These are phyloP conservation scores for Pseudozyma sp. DNA, from an alignment of 1,284 basidiomycete species.

Conservation along the genomic window DNA sequence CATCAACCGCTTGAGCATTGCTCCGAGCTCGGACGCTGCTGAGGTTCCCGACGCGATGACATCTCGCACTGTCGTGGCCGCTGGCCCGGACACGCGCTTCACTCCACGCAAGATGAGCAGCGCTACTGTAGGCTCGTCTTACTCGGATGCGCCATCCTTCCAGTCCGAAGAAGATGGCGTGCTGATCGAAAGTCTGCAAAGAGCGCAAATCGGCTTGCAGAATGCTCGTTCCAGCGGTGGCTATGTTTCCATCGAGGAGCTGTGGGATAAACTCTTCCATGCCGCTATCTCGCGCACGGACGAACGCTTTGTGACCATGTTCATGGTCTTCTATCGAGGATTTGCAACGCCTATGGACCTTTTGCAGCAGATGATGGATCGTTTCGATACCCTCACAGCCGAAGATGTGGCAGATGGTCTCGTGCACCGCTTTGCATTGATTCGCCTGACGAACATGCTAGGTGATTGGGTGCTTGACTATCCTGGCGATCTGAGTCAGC, in stretches of 20 bases:
- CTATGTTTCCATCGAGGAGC: slow-evolving; percentile 61
- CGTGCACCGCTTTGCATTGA: slow-evolving; percentile 60
- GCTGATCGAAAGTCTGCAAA: slow-evolving; percentile 46
- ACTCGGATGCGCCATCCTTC: slow-evolving; percentile 33
- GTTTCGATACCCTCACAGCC: slow-evolving; percentile 54
- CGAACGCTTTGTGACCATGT: slow-evolving; percentile 57
- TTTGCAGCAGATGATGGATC: slow-evolving; percentile 50
- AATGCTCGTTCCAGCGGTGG: slow-evolving; percentile 55
- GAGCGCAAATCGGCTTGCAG: slow-evolving; percentile 55
- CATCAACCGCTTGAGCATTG: not conserved
- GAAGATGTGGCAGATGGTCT: slow-evolving; percentile 49
- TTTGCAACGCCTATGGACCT: slow-evolving; percentile 61
- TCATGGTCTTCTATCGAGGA: slow-evolving; percentile 64
- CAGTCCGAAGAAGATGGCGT: slow-evolving; percentile 47
- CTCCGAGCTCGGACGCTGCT: not conserved
- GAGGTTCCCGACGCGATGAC: not conserved
- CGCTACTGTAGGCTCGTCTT: slow-evolving; percentile 41
- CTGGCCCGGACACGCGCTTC: slow-evolving; percentile 6
- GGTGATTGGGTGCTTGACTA: slow-evolving; percentile 65
- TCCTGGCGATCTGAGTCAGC: slow-evolving; percentile 60
- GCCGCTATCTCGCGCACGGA: slow-evolving; percentile 61
- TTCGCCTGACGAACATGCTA: slow-evolving; percentile 57
- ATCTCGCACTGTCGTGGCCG: slow-evolving; percentile 1
- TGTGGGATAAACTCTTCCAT: slow-evolving; percentile 64
- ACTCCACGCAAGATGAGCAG: slow-evolving; percentile 54